phyloP scores from a whole-genome alignment of 768 basidiomycete genomes.

The Auriscalpium orientale region DNA sequence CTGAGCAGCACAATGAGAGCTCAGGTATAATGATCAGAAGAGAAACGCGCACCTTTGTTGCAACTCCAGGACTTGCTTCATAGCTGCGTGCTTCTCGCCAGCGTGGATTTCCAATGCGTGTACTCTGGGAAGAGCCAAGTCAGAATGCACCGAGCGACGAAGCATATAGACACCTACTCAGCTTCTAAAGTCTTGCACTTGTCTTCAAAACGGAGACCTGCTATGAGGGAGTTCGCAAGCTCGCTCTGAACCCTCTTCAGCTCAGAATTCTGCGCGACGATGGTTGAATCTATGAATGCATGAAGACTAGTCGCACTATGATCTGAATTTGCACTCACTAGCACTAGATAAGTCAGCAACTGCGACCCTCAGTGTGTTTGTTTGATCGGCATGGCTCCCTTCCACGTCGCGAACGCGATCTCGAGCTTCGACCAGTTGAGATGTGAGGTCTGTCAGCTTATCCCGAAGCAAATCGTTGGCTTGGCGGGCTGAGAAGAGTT shows the following conservation, averaged over 20 bases:
- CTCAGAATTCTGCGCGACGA: not conserved
- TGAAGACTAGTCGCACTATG: not conserved
- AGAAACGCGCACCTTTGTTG: not conserved
- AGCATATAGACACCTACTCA: not conserved
- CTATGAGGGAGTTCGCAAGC: not conserved
- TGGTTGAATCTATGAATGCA: not conserved
- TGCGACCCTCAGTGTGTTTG: constrained; percentile 1
- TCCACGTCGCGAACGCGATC: constrained; percentile 8
- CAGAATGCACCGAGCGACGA: too few species aligned
- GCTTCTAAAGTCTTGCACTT: not conserved
- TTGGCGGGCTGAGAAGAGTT: constrained; percentile 7
- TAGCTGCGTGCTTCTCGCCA: not conserved
- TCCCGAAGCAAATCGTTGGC: constrained; percentile 16
- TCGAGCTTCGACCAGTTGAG: constrained; percentile 11
- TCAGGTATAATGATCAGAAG: not conserved
- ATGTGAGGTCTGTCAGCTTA: constrained; percentile 14
- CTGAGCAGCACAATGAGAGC: not conserved
- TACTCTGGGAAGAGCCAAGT: not conserved
- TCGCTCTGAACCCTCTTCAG: not conserved
- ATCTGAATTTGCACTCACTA: constrained; percentile 1
- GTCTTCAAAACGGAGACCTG: not conserved
- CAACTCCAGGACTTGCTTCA: not conserved
- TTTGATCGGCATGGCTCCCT: constrained; percentile 2
- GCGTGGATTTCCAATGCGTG: not conserved
- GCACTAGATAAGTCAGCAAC: constrained; percentile 8